phyloP scores from a whole-genome alignment of 2,329 filamentous ascomycete species.

The Penicillium griseofulvum region DNA sequence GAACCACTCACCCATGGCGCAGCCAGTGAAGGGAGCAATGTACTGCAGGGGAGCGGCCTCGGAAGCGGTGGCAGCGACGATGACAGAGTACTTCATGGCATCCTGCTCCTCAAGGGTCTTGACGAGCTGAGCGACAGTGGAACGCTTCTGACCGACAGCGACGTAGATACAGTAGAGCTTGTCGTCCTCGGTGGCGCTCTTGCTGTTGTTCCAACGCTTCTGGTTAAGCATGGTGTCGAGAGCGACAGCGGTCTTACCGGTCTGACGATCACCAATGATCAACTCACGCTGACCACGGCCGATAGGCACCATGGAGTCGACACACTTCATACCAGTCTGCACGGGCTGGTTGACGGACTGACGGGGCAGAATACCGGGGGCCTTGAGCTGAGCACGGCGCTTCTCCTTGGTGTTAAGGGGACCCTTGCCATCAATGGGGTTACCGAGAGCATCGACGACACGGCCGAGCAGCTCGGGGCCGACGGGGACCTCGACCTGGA shows the following conservation, averaged over 20 bases:
- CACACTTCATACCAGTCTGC: constrained; percentile 98
- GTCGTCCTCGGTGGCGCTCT: constrained; percentile 76
- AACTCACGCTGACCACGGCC: constrained; percentile 99
- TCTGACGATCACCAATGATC: constrained; percentile 99
- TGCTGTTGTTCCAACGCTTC: constrained; percentile 94
- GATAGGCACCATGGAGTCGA: constrained; percentile 99
- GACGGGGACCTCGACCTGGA: constrained; percentile 91
- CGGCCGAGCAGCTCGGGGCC: constrained; percentile 89
- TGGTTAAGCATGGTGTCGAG: constrained; percentile 99
- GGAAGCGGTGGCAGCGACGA: constrained; percentile 94
- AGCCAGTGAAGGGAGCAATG: constrained; percentile 85
- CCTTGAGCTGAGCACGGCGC: constrained; percentile 98
- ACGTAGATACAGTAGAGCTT: constrained; percentile 99
- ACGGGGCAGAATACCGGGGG: constrained; percentile 95
- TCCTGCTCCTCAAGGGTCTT: constrained; percentile 99
- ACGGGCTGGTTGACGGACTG: constrained; percentile 97
- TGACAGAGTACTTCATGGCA: constrained; percentile 94
- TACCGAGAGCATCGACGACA: constrained; percentile 97
- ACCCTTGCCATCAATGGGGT: constrained; percentile 99
- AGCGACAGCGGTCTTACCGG: constrained; percentile 97
- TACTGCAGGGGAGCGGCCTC: constrained; percentile 96
- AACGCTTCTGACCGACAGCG: constrained; percentile 98
- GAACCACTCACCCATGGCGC: constrained; percentile 69
- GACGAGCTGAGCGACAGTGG: constrained; percentile 97
- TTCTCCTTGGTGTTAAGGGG: constrained; percentile 88